Evolutionary conservation across 2,329 filamentous ascomycete genomes (phyloP).

Genomic region (Scedosporium apiospermum): DNA sequence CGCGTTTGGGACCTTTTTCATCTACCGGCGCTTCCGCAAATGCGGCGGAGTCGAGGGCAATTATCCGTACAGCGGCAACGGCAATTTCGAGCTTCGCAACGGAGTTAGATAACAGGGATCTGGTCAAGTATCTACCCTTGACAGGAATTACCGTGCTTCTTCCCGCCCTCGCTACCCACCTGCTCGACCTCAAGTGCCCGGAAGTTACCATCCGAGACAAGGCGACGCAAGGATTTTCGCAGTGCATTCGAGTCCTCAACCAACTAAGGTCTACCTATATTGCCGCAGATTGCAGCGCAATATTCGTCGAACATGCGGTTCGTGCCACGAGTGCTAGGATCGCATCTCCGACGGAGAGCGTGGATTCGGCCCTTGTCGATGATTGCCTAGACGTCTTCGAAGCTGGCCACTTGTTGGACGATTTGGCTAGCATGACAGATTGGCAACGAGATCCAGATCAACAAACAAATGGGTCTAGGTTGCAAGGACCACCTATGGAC

Average conservation of each 20-base stretch:
- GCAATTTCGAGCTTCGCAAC: background rate
- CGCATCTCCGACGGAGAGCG: too few relatives aligned
- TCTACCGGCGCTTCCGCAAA: background rate
- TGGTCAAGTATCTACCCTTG: background rate
- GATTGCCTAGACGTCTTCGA: too few relatives aligned
- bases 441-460: too few relatives aligned
- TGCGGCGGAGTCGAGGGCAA: background rate
- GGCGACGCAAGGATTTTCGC: background rate
- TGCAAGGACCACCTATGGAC: too few relatives aligned
- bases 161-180: background rate
- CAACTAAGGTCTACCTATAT: background rate
- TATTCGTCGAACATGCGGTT: background rate
- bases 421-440: too few relatives aligned
- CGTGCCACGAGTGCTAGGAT: too few relatives aligned
- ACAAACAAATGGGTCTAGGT: too few relatives aligned
- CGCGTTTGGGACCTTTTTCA: too few relatives aligned
- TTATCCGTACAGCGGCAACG: background rate
- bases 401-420: too few relatives aligned
- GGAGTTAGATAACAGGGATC: background rate
- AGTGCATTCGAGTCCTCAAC: background rate
- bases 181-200: background rate
- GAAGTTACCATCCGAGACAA: background rate
- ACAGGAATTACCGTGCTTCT: background rate
- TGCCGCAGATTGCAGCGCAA: background rate
- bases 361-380: too few relatives aligned